Evolutionary conservation across 176 grass and related monocot genomes (phyloP), one percentile per base, ranked within the genome.

Genomic region (Melocanna baccifera): DNA sequence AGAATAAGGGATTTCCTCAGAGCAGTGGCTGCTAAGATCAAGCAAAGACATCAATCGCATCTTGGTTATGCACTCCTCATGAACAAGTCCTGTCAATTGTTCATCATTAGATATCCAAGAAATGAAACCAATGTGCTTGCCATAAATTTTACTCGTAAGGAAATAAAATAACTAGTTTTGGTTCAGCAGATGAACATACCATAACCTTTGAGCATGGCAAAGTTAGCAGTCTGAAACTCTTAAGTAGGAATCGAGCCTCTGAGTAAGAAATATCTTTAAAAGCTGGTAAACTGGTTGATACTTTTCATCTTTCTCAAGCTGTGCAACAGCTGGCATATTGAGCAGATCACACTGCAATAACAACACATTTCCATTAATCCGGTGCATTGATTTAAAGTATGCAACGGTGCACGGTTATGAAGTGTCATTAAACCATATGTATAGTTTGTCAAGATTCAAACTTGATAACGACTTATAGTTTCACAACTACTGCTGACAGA

Each of bases 1-100:
- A 88, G 89, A 86, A 56, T 99, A 99, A 50, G 96, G 90, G 53
- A 99, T 94, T 68, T 91, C 91, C 1, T 78, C 88, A 79, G 91
- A 83, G 12, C 88, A 88, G 53, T 83, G 61, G 55, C 83, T 94
- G 81, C 91, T 95, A 37, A 99, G 86, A 77, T 96, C 89, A n/a
- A 96, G 88, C 62, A 99, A 79, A 26, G 96, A 96, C 89, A 94
- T 91, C 4, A 99, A 67, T 6, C 91, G 89, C 96, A 99, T 96
- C 86, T 99, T 99, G 18, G 87, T 84, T 81, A 99, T 80, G 23
- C 96, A 99, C 1, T 98, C 96, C 30, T 94, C 91, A 75, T 98
- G 93, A 86, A 95, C 77, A 30, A 98, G 32, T 51, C 93, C 93
- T 94, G 77, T 41, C 28, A 6, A 84, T 50, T 55, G 58, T 55